A percentile compares a stretch with the other conserved stretches of the same genome.
Evolutionary conservation across 768 basidiomycete species (phyloP).

Genomic region (Mycena filopes): DNA sequence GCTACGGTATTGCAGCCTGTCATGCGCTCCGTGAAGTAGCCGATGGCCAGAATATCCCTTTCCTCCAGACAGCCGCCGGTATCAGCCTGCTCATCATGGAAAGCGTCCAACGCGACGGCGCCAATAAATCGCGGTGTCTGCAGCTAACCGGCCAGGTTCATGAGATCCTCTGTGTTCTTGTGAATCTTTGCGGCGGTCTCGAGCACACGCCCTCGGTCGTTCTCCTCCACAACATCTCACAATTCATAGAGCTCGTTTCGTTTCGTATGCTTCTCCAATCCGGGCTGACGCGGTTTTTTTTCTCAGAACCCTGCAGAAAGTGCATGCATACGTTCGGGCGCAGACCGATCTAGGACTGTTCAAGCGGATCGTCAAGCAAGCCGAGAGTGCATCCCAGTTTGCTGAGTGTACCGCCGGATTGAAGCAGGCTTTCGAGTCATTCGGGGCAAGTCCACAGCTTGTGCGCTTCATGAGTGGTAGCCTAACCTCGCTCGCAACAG

Average conservation of each 20-base stretch:
- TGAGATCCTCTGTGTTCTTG: background rate
- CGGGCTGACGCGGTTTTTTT: no score
- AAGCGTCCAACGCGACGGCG: background rate
- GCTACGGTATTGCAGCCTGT: background rate
- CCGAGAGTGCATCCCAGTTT: background rate
- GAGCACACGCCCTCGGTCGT: background rate
- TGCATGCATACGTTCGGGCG: background rate
- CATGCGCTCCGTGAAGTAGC: background rate
- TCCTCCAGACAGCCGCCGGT: background rate
- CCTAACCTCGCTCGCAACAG: no score
- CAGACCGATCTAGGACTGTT: background rate
- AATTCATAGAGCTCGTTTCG: background rate
- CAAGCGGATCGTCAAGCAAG: background rate
- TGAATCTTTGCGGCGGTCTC: background rate
- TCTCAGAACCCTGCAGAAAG: background rate
- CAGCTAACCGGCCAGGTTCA: background rate
- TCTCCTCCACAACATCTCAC: background rate
- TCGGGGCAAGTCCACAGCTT: background rate
- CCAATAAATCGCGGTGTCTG: background rate
- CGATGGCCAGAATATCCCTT: background rate
- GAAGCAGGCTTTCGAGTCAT: background rate
- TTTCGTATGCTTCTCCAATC: background rate
- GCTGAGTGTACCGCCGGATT: background rate
- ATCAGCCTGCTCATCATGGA: conserved; percentile 2
- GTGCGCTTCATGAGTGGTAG: no score